Base-by-base conservation (phyloP, 306 rosid genomes). In the Amphicarpaea edgeworthii region DNA sequence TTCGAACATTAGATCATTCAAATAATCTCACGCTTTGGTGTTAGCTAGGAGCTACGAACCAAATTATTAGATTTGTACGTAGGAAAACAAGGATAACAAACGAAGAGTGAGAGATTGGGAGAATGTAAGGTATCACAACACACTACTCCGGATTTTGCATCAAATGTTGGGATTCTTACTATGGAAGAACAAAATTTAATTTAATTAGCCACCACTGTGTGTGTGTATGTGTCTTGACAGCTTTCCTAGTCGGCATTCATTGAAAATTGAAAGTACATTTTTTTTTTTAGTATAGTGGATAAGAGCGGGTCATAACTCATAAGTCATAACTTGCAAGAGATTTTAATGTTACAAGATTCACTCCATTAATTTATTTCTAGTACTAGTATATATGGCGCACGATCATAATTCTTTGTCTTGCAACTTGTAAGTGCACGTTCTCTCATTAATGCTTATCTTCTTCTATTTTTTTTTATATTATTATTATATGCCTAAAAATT, bases 221-320 rank as follows among this genome's bases (percentile, higher is more conserved):
- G 11, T 1, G 62, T 28, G n/a, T 11, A 19, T 28, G n/a, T 11
- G 14, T 40, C 17, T 55, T 66, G 10, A 23, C 69, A 37, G 45
- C 15, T 49, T 70, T 70, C 54, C 70, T 59, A 26, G 26, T 60
- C 28, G 46, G 12, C 43, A 60, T 75, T 75, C 77, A 40, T 68
- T 75, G 61, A 19, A 75, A 50, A 28, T 60, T 75, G 60, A 14
- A 75, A 50, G 81, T 81, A 75, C 85, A 53, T 49, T 14, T 75
- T 75, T 61, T 42, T 49, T 14, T 75, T 75, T 61, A 5, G 45
- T 69, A 28, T 54, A 15, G 34, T 17, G 63, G 77, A 59, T 59
- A 47, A 28, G 42, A 46, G 12, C 21, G n/a, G n/a, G n/a, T n/a
- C n/a, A n/a, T n/a, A n/a, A n/a, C n/a, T n/a, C n/a, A n/a, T n/a